These are phyloP conservation scores for Penicillium ochrochloron DNA, from an alignment of 495 filamentous ascomycete species.

Conservation along the genomic window DNA sequence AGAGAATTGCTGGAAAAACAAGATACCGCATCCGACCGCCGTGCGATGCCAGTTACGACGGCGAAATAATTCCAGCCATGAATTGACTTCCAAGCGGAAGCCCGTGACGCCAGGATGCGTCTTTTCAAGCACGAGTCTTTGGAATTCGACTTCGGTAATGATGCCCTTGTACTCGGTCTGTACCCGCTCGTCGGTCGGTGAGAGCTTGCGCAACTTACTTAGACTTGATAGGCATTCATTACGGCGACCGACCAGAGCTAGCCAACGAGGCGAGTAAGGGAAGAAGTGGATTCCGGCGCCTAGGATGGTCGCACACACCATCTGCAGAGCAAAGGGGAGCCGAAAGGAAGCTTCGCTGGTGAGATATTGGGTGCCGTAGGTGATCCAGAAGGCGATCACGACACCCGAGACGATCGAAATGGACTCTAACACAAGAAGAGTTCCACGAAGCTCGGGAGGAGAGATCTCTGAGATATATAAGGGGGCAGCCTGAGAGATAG, in stretches of 20 bases:
- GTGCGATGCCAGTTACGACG: conserved; percentile 10
- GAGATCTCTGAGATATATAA: conserved; percentile 78
- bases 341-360: conserved; percentile 64
- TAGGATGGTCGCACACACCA: conserved; percentile 68
- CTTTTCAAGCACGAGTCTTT: conserved; percentile 4
- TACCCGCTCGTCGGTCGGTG: conserved; percentile 54
- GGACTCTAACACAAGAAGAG: conserved; percentile 74
- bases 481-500: conserved; percentile 57
- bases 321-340: conserved; percentile 77
- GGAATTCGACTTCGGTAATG: conserved; percentile 36
- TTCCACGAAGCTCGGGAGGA: conserved; percentile 73
- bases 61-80: conserved; percentile 9
- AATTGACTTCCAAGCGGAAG: conserved; percentile 5
- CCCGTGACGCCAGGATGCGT: conserved; percentile 5
- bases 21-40: conserved; percentile 8
- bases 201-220: conserved; percentile 64
- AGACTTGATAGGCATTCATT: conserved; percentile 69
- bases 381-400: conserved; percentile 34
- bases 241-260: conserved; percentile 72
- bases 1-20: conserved; percentile 13
- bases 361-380: conserved; percentile 61
- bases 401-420: conserved; percentile 61
- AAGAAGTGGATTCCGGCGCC: conserved; percentile 71
- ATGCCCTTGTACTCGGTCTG: conserved; percentile 48
- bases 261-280: conserved; percentile 76